Base-by-base conservation (phyloP, 164 flowering plant species). In the Protea cynaroides region DNA sequence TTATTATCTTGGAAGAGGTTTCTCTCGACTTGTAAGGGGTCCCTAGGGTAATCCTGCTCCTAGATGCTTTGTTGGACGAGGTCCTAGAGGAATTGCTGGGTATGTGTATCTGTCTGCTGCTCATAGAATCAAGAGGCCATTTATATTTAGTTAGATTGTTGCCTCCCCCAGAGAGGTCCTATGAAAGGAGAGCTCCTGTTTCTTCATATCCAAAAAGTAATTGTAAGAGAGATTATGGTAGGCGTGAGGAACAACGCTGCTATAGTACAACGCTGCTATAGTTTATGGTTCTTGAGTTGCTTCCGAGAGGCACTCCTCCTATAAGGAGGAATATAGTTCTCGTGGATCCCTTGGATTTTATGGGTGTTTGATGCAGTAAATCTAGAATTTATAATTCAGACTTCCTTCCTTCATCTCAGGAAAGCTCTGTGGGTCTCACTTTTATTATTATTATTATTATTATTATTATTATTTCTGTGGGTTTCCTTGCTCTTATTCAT, bases 121-220 rank as follows among this genome's bases (percentile, higher is more conserved):
- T 36, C 84, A 76, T 56, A 75, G 77, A 15, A 66, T 82, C 44
- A 89, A 75, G 77, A 82, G 88, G 66, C 82, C 93, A 58, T 62
- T 71, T 52, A 77, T 69, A 44, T 44, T 72, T 57, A 80, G 75
- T 58, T 49, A 83, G 97, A 72, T 85, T 83, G 3, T 55, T 83
- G 72, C 71, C 89, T 62, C 89, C 93, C 56, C 82, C 81, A n/a
- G 65, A 74, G 29, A 85, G 99, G 74, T 78, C 90, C 11, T 86
- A 89, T 78, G 89, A 80, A 24, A 80, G 92, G 74, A 85, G 93
- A 69, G 76, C 86, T 24, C 92, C 93, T 52, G 98, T 78, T 73
- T 79, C 96, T 63, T 71, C 87, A 25, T 88, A 91, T 62, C 86
- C 95, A 44, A 94, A 79, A 76, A 84, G 85, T 74, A 80, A 83